Percentiles rank a stretch among this genome's conserved stretches.
phyloP scores from a whole-genome alignment of 495 filamentous ascomycete genomes.

The Annulohypoxylon moriforme region DNA sequence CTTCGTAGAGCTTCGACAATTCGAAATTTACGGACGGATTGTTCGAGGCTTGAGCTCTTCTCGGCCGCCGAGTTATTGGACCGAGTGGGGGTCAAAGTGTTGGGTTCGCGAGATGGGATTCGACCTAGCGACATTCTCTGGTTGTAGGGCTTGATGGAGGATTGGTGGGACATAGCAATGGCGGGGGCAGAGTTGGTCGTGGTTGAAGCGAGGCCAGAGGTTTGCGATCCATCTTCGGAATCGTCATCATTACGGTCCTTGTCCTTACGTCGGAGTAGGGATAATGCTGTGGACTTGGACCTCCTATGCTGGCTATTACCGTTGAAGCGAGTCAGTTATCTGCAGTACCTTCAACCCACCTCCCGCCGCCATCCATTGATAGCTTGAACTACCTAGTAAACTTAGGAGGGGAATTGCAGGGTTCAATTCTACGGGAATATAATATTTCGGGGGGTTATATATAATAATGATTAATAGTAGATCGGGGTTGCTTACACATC shows the following conservation, averaged over 20 bases:
- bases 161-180: slow-evolving; percentile 52
- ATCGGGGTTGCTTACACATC: slow-evolving; percentile 51
- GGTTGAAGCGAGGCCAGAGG: slow-evolving; percentile 50
- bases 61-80: slow-evolving; percentile 48
- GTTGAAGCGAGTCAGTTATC: slow-evolving; percentile 31
- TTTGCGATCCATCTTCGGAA: slow-evolving; percentile 54
- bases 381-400: too few species aligned
- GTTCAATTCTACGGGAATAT: slow-evolving; percentile 10
- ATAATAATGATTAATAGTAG: neutral
- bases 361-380: slow-evolving; percentile 2
- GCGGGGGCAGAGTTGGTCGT: slow-evolving; percentile 47
- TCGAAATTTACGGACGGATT: slow-evolving; percentile 92
- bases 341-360: slow-evolving; percentile 7
- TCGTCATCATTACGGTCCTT: slow-evolving; percentile 59
- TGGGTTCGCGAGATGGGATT: slow-evolving; percentile 48
- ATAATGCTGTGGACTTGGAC: slow-evolving; percentile 63
- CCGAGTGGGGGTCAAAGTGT: slow-evolving; percentile 38
- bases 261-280: slow-evolving; percentile 59
- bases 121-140: slow-evolving; percentile 59
- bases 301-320: slow-evolving; percentile 60
- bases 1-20: slow-evolving; percentile 91
- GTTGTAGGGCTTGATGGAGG: slow-evolving; percentile 51
- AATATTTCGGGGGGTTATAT: slow-evolving; percentile 3
- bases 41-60: slow-evolving; percentile 77
- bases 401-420: neutral